Percentiles rank a stretch among this genome's conserved stretches.
Conservation (phyloP, 1,139 yeast species). For the Candida tetrigidarum region DNA sequence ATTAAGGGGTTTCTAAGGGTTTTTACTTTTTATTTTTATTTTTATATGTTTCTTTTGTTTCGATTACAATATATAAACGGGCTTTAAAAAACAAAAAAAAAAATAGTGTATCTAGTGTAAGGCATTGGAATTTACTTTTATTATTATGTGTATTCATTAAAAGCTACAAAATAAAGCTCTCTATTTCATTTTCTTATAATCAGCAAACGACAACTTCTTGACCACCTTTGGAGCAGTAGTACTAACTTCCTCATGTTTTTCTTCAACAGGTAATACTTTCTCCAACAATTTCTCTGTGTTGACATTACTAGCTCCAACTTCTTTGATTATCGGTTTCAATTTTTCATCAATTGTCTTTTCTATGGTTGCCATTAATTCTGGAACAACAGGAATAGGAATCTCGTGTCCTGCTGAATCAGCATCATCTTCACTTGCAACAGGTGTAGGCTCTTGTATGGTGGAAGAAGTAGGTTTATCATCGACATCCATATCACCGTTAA, state of each 20-base stretch:
- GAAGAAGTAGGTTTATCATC: not conserved
- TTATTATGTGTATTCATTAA: too few species aligned
- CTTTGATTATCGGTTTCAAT: constrained; percentile 19
- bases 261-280: constrained; percentile 4
- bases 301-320: constrained; percentile 16
- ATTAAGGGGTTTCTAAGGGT: constrained; percentile 7
- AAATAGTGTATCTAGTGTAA: too few species aligned
- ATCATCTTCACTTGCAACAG: constrained; percentile 10
- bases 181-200: constrained; percentile 73
- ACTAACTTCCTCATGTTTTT: constrained; percentile 15
- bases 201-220: constrained; percentile 83
- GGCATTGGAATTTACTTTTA: too few species aligned
- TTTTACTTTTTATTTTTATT: constrained; percentile 3
- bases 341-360: constrained; percentile 29
- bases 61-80: constrained; percentile 1
- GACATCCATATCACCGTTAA: not conserved
- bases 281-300: constrained; percentile 6
- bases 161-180: constrained; percentile 18
- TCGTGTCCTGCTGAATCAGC: constrained; percentile 14
- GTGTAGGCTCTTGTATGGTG: constrained; percentile 4
- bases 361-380: constrained; percentile 30
- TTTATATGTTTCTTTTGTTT: too few species aligned
- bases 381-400: constrained; percentile 23
- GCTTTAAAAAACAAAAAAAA: too few species aligned
- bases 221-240: constrained; percentile 35